Conservation (phyloP, 2,329 filamentous ascomycete genomes). For the Penicillium psychrosexuale region DNA sequence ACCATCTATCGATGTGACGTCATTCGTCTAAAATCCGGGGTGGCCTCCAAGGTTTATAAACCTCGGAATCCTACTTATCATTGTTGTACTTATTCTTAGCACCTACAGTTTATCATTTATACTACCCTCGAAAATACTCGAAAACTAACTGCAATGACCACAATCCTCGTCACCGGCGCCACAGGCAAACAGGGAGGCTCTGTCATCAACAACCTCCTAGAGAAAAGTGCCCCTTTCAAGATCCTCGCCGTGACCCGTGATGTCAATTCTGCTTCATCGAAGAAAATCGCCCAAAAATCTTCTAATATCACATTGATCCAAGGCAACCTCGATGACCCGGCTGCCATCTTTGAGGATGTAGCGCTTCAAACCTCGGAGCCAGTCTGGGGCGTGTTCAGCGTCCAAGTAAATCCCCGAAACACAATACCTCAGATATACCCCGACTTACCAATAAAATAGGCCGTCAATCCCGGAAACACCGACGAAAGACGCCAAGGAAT, state of each 20-base stretch:
- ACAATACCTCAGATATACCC: too few species aligned
- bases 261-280: conserved; percentile 48
- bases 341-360: conserved; percentile 50
- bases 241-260: conserved; percentile 63
- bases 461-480: background rate
- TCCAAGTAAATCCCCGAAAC: conserved; percentile 46
- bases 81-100: too few species aligned
- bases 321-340: conserved; percentile 55
- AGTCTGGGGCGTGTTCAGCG: conserved; percentile 61
- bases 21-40: background rate
- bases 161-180: conserved; percentile 39
- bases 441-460: background rate
- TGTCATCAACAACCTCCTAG: conserved; percentile 33
- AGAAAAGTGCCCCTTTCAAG: conserved; percentile 35
- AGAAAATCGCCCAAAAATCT: conserved; percentile 37
- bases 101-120: background rate
- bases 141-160: conserved; percentile 6
- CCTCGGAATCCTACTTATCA: too few species aligned
- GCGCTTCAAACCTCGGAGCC: conserved; percentile 34
- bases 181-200: conserved; percentile 45
- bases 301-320: conserved; percentile 53
- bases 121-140: background rate
- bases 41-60: background rate
- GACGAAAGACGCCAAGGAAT: conserved; percentile 57
- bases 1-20: background rate